Evolutionary conservation across 2,329 filamentous ascomycete species (phyloP), one percentile per base, ranked within the genome.

Genomic region (Pseudopithomyces chartarum): DNA sequence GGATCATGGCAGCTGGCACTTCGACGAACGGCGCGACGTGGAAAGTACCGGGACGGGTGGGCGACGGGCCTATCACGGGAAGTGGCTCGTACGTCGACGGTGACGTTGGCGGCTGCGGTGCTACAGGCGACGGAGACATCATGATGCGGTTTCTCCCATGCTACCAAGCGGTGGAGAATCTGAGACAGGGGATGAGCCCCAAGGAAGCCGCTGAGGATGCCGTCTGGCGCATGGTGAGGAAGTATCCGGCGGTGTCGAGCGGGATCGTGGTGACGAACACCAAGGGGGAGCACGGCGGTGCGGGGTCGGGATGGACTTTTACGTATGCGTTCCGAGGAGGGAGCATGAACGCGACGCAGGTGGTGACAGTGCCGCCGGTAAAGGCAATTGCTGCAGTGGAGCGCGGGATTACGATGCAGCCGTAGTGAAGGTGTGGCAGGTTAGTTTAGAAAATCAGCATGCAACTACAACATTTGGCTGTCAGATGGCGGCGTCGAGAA

Each of bases 121-220:
- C 44, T 20, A 47, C 44, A 8, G 44, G 44, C 7, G 44, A 47
- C 12, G 44, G 44, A 17, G 44, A 47, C 44, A 47, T 47, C 44
- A 47, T 47, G 44, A 47, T 47, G 44, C 44, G 44, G 1, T 47
- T 47, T 20, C 44, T 47, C 10, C 44, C 44, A 2, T 47, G 44
- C 29, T 47, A 47, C 44, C 44, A 47, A 17, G 44, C 44, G 17
- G 44, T 47, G 6, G 44, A 47, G 29, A 47, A 47, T 17, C 17
- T 47, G n/a, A 32, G 44, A 32, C 44, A 34, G 44, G 44, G 44
- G 1, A 47, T 47, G 44, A 47, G 44, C 17, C 44, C 44, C 11
- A 47, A 47, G n/a, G 29, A 17, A 22, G 44, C 44, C 6, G 44
- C 44, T 12, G 44, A 47, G 44, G 44, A 47, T 34, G 44, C 29